Base-by-base conservation (phyloP, 768 basidiomycete genomes). In the Lactarius hengduanensis region DNA sequence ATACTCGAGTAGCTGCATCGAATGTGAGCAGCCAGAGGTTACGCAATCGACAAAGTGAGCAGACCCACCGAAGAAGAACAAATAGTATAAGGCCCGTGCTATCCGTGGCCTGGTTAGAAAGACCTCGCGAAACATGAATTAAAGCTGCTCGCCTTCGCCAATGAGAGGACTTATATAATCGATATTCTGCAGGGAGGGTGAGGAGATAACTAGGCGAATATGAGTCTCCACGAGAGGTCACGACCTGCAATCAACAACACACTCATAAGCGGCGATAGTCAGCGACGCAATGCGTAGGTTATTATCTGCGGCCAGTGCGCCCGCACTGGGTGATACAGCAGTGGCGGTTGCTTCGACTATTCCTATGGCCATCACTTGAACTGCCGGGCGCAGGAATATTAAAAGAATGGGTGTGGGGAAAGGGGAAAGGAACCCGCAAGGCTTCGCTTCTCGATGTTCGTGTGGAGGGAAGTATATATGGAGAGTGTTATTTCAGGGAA, bases 1-100 rank as follows among this genome's bases (percentile, higher is more conserved):
- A 86, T 77, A 72, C 84, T 86, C 38, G 75, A 73, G 62, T 77
- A 74, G 36, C 84, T 84, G 67, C n/a, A 61, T 18, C n/a, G 28
- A 22, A 36, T 18, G 59, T 61, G n/a, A 40, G 43, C 32, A 57
- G 2, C 47, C 22, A 13, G 47, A 15, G 53, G 43, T 38, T 28
- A 34, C 47, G 22, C 6, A 54, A n/a, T 18, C 2, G 50, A 32
- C 16, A 47, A 68, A 8, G 15, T 30, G 22, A 16, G 28, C 30
- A 11, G 40, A 67, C 62, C 43, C 22, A 53, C 70, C 68, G 62
- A 43, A 70, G 65, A 22, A 68, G 50, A 20, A 66, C 16, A 32
- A 71, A 71, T 40, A 70, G 53, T n/a, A 66, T 41, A 1, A 69
- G 57, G 18, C 62, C 69, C 53, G 53, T 22, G 41, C 69, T 71